Conservation (phyloP, 805 yeast genomes). For the Metschnikowia cubensis region DNA sequence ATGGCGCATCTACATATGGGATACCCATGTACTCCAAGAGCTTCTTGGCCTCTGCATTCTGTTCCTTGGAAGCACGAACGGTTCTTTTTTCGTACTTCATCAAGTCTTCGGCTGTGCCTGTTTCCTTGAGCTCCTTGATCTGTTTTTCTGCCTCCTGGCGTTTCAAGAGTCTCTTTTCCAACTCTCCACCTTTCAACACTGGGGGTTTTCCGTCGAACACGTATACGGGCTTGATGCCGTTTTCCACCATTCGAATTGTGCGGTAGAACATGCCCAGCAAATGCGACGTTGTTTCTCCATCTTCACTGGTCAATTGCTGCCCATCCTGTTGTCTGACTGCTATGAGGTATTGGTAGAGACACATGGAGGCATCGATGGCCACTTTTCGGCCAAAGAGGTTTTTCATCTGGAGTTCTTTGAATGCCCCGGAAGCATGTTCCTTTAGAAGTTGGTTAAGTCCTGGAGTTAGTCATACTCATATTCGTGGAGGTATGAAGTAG, state of each 20-base stretch:
- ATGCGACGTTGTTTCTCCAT: constrained; percentile 90
- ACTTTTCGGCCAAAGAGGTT: constrained; percentile 88
- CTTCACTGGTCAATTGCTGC: constrained; percentile 80
- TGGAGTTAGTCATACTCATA: constrained; percentile 14
- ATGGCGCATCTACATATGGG: constrained; percentile 89
- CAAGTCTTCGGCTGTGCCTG: constrained; percentile 74
- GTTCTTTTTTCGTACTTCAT: constrained; percentile 79
- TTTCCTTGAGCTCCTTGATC: constrained; percentile 70
- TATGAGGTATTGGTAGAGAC: constrained; percentile 88
- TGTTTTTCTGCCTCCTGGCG: constrained; percentile 80
- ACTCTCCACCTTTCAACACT: constrained; percentile 84
- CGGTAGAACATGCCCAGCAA: constrained; percentile 95
- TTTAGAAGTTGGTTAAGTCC: constrained; percentile 84
- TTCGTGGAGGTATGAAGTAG: no score
- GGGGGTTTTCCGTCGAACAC: constrained; percentile 99
- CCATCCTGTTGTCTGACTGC: constrained; percentile 98
- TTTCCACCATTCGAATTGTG: constrained; percentile 81
- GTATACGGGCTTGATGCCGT: constrained; percentile 94
- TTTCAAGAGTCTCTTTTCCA: constrained; percentile 76
- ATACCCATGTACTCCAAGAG: constrained; percentile 87
- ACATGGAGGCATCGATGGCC: constrained; percentile 98
- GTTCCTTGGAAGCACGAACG: constrained; percentile 83
- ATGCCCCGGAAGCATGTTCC: constrained; percentile 85
- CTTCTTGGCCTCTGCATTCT: constrained; percentile 89
- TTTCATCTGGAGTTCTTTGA: constrained; percentile 75